Percentiles rank a stretch among this genome's conserved stretches.
phyloP scores from a whole-genome alignment of 179 eudicot genomes.

The Silene coronaria region DNA sequence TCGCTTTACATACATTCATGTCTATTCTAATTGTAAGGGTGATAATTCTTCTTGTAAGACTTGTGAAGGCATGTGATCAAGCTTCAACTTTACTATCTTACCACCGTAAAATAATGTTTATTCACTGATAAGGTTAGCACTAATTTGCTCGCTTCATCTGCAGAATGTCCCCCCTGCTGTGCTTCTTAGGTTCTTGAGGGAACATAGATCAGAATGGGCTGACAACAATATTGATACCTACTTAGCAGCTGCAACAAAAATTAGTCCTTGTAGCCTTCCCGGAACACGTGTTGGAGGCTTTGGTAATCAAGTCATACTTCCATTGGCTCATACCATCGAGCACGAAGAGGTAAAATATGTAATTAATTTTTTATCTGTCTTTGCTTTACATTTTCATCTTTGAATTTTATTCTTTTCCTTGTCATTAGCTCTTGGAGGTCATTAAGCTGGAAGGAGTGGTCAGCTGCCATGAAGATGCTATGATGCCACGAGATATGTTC shows the following conservation, averaged over 20 bases:
- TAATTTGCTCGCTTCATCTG: conserved; percentile 5
- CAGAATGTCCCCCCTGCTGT: conserved; percentile 91
- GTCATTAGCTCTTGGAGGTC: conserved; percentile 64
- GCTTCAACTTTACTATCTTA: not conserved
- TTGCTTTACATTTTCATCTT: not conserved
- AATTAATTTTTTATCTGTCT: not conserved
- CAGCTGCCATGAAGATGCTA: conserved; percentile 64
- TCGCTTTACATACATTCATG: not conserved
- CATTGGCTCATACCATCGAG: conserved; percentile 85
- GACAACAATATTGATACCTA: conserved; percentile 81
- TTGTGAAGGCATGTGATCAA: not conserved
- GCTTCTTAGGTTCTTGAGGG: conserved; percentile 72
- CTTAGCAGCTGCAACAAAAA: conserved; percentile 70
- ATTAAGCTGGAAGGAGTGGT: conserved; percentile 73
- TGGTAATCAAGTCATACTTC: conserved; percentile 86
- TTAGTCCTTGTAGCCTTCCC: conserved; percentile 67
- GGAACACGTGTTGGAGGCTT: conserved; percentile 62
- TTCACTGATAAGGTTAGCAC: not conserved
- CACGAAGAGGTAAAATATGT: conserved; percentile 66
- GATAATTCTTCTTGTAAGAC: not conserved
- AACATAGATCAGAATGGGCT: conserved; percentile 96
- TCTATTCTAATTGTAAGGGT: not conserved
- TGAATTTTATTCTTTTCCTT: not conserved
- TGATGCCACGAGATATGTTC: conserved; percentile 78
- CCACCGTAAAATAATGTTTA: not conserved